A percentile compares a stretch with the other conserved stretches of the same genome.
These are phyloP conservation scores for Clausena lansium DNA, from an alignment of 345 rosid species.

Conservation along the genomic window DNA sequence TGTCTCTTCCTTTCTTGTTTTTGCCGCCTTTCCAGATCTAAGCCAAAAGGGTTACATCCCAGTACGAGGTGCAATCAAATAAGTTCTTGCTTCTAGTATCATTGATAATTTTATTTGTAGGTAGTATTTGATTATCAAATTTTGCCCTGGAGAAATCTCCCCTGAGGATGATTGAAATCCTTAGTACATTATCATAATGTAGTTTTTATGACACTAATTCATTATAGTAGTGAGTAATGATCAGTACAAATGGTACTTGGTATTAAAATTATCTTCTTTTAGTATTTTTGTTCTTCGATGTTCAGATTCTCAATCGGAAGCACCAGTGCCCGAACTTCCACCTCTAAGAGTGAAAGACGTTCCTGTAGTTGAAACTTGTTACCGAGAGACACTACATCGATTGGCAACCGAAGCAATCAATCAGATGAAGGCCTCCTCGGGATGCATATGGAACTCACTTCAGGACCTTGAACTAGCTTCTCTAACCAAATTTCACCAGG, in stretches of 20 bases:
- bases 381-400: constrained; percentile 23
- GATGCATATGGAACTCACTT: constrained; percentile 34
- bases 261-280: neutral
- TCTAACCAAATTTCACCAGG: neutral
- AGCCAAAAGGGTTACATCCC: constrained; percentile 31
- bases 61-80: constrained; percentile 19
- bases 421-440: constrained; percentile 28
- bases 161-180: neutral
- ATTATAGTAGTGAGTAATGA: neutral
- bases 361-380: constrained; percentile 19
- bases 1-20: constrained; percentile 31
- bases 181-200: too few relatives aligned
- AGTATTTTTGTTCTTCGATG: neutral
- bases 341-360: constrained; percentile 44
- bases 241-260: neutral
- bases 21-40: constrained; percentile 24
- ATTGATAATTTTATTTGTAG: neutral
- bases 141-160: neutral
- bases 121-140: neutral
- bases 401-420: constrained; percentile 7
- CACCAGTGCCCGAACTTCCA: constrained; percentile 24
- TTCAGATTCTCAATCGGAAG: constrained; percentile 29
- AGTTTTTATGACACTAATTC: too few relatives aligned
- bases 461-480: constrained; percentile 31
- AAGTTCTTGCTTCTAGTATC: neutral